These are phyloP conservation scores for Podila epicladia DNA, from an alignment of 192 early-diverging fungal species.

Conservation along the genomic window DNA sequence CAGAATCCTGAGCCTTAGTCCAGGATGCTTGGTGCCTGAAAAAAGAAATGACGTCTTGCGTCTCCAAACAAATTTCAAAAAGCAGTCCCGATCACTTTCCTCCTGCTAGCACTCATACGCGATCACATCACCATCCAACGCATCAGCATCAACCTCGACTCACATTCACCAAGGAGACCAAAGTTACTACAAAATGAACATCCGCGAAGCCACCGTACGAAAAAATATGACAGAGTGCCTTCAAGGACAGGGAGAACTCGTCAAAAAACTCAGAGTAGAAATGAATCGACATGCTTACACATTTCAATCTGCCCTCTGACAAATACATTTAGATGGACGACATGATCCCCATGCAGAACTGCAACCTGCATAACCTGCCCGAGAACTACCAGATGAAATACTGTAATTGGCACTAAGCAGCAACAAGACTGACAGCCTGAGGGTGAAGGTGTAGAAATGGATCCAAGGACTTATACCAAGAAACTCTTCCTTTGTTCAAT, in stretches of 20 bases:
- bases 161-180: not conserved
- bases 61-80: too few relatives aligned
- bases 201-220: slow-evolving; percentile 75
- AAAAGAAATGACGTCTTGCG: too few relatives aligned
- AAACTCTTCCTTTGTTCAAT: not conserved
- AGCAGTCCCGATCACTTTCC: too few relatives aligned
- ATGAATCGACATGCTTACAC: not conserved
- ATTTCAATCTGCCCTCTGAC: not conserved
- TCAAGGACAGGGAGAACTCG: too few relatives aligned
- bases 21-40: too few relatives aligned
- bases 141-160: not conserved
- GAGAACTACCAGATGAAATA: slow-evolving; percentile 99
- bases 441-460: not conserved
- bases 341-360: slow-evolving; percentile 94
- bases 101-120: not conserved
- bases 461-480: slow-evolving; percentile 2
- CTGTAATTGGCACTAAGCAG: slow-evolving; percentile 66
- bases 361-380: slow-evolving; percentile 96
- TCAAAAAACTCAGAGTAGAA: too few relatives aligned
- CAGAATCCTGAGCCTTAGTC: too few relatives aligned
- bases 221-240: not conserved
- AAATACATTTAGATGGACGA: slow-evolving; percentile 73
- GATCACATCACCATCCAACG: too few relatives aligned
- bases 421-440: slow-evolving; percentile 7
- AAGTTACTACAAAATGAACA: slow-evolving; percentile 63